phyloP scores from a whole-genome alignment of 345 rosid species.

The Chamaenerion angustifolium region DNA sequence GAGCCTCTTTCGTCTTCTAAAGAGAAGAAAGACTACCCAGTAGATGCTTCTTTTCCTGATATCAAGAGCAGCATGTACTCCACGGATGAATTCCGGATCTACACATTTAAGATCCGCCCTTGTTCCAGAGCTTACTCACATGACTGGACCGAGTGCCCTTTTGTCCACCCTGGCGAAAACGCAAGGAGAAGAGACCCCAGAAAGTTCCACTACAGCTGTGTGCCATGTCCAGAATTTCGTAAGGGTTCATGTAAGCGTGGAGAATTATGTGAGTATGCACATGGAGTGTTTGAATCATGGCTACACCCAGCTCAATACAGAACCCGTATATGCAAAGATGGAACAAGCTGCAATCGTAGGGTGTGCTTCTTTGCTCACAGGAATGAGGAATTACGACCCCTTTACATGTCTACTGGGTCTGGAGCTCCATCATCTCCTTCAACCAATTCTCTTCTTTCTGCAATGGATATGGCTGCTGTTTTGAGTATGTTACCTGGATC shows the following conservation, averaged over 20 bases:
- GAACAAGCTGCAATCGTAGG: constrained; percentile 52
- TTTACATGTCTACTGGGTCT: constrained; percentile 77
- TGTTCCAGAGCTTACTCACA: constrained; percentile 96
- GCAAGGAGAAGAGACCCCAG: constrained; percentile 92
- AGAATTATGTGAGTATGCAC: constrained; percentile 81
- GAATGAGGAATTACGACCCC: constrained; percentile 71
- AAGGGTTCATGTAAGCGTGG: constrained; percentile 82
- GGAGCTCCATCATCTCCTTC: constrained; percentile 76
- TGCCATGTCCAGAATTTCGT: constrained; percentile 87
- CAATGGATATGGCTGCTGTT: constrained; percentile 49
- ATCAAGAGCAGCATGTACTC: constrained; percentile 72
- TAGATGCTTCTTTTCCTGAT: constrained; percentile 75
- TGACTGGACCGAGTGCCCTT: constrained; percentile 95
- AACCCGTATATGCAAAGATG: constrained; percentile 82
- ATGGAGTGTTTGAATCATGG: constrained; percentile 92
- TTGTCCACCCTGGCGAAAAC: constrained; percentile 94
- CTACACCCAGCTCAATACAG: constrained; percentile 96
- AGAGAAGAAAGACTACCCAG: constrained; percentile 77
- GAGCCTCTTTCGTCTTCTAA: constrained; percentile 6
- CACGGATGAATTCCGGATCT: constrained; percentile 92
- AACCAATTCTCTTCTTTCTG: constrained; percentile 30
- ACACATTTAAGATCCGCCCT: constrained; percentile 75
- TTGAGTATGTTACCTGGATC: constrained; percentile 52
- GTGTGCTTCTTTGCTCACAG: constrained; percentile 96
- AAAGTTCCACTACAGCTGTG: constrained; percentile 81